Base-by-base conservation (phyloP, 106 monocot genomes). In the Dioscorea zingiberensis region DNA sequence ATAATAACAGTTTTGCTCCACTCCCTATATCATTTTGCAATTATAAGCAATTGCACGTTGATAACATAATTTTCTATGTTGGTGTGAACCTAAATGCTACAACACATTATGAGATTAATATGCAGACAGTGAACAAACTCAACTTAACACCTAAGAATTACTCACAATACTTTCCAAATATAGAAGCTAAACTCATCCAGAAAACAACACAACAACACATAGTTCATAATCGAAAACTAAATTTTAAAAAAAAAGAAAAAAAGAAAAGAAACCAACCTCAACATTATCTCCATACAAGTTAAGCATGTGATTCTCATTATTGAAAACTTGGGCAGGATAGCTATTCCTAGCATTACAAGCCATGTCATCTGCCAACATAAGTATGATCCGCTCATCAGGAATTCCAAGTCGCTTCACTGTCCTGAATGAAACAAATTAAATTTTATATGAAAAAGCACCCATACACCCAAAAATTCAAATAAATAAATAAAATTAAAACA, bases 311-410 rank as follows among this genome's bases (percentile, higher is more conserved):
- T 93, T 98, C 77, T 98, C 97, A 79, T 98, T 98, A 69, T 98
- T 98, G 72, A 92, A 98, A 49, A 98, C 92, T 74, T 98, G 88
- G 38, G 92, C 97, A 62, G 97, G 97, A 54, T 86, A 98, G 64
- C 77, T 89, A 64, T 98, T 98, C 74, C 97, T 85, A 18, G 89
- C 69, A 76, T 98, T 92, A 73, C 97, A 98, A 66, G 97, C 97
- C 86, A 98, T 98, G 47, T 98, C 97, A 82, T 98, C 97, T 16
- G 97, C 97, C 77, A 98, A 66, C 92, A 98, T 98, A 46, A 98
- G 89, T 79, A 97, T 85, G 69, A 97, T 97, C 57, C 95, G 78
- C 70, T 98, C 97, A 76, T 98, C 97, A 56, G 92, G 97, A 73
- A 98, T 98, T 57, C 92, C 97, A 48, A 98, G 72, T 59, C 97